Evolutionary conservation across 1,284 basidiomycete species (phyloP), one percentile per base, ranked within the genome.

Genomic region (Macrocybe sp.): DNA sequence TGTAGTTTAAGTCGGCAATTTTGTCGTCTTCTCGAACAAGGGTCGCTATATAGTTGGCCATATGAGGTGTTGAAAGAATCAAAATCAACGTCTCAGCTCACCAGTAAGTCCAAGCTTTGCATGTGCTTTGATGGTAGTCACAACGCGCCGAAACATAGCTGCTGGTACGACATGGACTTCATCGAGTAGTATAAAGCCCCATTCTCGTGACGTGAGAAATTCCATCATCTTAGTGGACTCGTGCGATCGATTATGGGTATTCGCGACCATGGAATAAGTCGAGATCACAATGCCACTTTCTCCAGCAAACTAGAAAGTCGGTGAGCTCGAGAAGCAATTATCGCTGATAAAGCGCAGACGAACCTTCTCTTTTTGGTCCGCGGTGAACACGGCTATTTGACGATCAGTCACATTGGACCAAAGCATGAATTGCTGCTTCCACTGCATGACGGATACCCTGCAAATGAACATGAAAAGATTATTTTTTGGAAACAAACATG

Each of bases 221-320:
- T 97, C 91, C 95, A 98, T 97, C 89, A 97, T 96, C 73, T 97
- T 96, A 71, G 96, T 92, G 4, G 95, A 91, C 61, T 96, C 92
- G 63, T 97, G 91, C 6, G 95, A 96, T 51, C 95, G 82, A 64
- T 97, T 97, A 59, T 92, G 89, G 2, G 92, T 93, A 63, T 97
- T 97, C 29, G 95, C 94, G 44, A 97, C 93, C 95, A 98, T 98
- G 7, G 94, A 97, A 64, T 98, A 97, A 4, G 95, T 97, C 38
- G 94, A 97, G 14, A 98, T 87, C 36, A 98, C 94, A 55, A 97
- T 96, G 44, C 95, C 95, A 51, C 93, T 92, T 41, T 92, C 90
- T 31, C 92, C 92, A 6, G 88, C 85, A 68, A 97, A 97, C 89
- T 95, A 55, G 10, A 34, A 44, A 48, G 48, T 49, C 54, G 33